Conservation (phyloP, 495 filamentous ascomycete genomes). For the Annulohypoxylon bovei region DNA sequence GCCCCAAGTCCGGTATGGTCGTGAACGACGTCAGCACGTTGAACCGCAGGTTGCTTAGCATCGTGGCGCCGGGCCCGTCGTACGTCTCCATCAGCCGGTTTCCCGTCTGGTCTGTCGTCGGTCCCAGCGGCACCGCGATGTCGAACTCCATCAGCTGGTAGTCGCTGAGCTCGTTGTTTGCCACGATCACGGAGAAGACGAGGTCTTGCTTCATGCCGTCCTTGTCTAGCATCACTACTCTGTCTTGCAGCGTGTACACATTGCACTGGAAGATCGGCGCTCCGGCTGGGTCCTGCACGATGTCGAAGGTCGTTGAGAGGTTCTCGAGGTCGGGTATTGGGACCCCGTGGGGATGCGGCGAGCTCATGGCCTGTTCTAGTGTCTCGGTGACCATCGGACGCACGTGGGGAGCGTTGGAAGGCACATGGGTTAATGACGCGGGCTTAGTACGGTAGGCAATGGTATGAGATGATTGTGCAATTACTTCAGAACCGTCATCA, state of each 20-base stretch:
- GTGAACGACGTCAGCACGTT: constrained; percentile 16
- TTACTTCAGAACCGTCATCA: neutral
- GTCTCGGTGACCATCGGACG: neutral
- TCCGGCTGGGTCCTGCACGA: neutral
- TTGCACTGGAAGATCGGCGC: neutral
- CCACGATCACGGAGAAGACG: constrained; percentile 24
- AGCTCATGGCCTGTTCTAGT: neutral
- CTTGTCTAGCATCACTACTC: constrained; percentile 7
- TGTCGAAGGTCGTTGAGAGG: neutral
- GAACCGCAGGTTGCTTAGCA: constrained; percentile 34
- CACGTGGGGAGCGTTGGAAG: neutral
- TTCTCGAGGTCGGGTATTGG: neutral
- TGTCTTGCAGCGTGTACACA: neutral
- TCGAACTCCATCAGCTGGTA: constrained; percentile 22
- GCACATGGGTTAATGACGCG: neutral
- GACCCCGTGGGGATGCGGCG: neutral
- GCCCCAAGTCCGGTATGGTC: no score
- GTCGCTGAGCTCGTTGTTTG: constrained; percentile 8
- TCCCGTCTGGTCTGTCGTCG: neutral
- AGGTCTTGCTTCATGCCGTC: constrained; percentile 24
- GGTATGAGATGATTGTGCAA: neutral
- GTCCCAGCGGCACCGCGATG: constrained; percentile 9
- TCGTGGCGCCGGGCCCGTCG: constrained; percentile 25
- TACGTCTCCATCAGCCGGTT: constrained; percentile 10
- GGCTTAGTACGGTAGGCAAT: neutral